Evolutionary conservation across 805 yeast species (phyloP).

Genomic region (Metschnikowia anglica): DNA sequence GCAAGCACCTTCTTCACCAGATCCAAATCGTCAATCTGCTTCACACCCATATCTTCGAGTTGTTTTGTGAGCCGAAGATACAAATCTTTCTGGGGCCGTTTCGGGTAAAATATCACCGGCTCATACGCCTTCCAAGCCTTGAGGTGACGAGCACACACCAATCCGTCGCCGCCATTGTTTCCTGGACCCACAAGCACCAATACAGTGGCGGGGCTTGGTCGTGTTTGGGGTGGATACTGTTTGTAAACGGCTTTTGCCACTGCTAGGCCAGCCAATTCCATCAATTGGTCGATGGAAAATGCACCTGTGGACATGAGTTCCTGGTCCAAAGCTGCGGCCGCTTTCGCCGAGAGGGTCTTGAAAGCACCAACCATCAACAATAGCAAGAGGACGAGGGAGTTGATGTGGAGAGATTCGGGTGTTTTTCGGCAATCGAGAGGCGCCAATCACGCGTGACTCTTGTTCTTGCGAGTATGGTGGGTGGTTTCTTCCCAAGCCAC

Average conservation of each 20-base stretch:
- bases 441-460: no score
- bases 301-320: slow-evolving; percentile 86
- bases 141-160: slow-evolving; percentile 92
- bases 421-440: no score
- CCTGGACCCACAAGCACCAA: slow-evolving; percentile 91
- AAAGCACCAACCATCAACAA: slow-evolving; percentile 7
- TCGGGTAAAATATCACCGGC: slow-evolving; percentile 82
- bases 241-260: slow-evolving; percentile 84
- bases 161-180: slow-evolving; percentile 95
- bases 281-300: slow-evolving; percentile 79
- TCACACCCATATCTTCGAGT: slow-evolving; percentile 60
- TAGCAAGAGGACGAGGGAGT: not conserved
- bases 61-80: slow-evolving; percentile 66
- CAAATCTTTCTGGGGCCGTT: slow-evolving; percentile 51
- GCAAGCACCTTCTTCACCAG: slow-evolving; percentile 24
- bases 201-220: slow-evolving; percentile 29
- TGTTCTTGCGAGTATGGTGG: no score
- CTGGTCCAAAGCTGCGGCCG: slow-evolving; percentile 77
- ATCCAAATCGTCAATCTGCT: slow-evolving; percentile 46
- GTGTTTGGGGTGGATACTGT: slow-evolving; percentile 55
- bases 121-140: slow-evolving; percentile 68
- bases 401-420: no score
- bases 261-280: slow-evolving; percentile 95
- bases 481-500: no score
- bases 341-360: slow-evolving; percentile 38